Base-by-base conservation (phyloP, 768 basidiomycete genomes). In the Mycena rebaudengoi region DNA sequence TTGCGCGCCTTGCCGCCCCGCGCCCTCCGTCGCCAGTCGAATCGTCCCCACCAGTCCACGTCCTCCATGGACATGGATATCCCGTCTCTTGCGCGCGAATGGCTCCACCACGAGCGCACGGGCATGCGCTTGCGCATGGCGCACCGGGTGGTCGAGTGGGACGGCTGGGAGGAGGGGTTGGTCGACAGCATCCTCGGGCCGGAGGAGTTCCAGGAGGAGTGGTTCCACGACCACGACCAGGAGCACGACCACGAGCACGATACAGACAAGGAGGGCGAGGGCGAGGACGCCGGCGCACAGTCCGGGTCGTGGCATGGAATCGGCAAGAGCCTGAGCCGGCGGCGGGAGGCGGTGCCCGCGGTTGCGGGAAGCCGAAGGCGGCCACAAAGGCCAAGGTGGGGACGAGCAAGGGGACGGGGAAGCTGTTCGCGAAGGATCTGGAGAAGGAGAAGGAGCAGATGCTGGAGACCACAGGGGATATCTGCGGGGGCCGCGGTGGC, bases 161-260 rank as follows among this genome's bases (percentile, higher is more conserved):
- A 95, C 68, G 94, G 93, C 2, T 95, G 94, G 93, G 93, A 95
- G 71, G 93, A 95, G 72, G 92, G 92, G 0, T 80, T 95, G 18
- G 85, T 91, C 1, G 86, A 88, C 6, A 88, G 86, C 60, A 91
- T 94, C 30, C 80, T 95, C 20, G 92, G 91, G 1, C 84, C 88
- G 0, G 89, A 87, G 68, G 91, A 92, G 20, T 74, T 82, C 49
- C 89, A 93, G 68, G 86, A 86, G 6, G 89, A 90, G 51, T 93
- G 91, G 91, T 87, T 90, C 73, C 81, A 79, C 68, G 80, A 80
- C 48, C 68, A 70, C 5, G 77, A 78, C 28, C 68, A 64, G 41
- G 48, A 44, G 39, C 13, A 26, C 12, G 67, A 41, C 14, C 58
- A 32, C 5, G 41, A 26, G 28, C 45, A 53, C 6, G 49, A 56